Conservation (phyloP, 2,329 filamentous ascomycete genomes). For the Dactylonectria macrodidyma region DNA sequence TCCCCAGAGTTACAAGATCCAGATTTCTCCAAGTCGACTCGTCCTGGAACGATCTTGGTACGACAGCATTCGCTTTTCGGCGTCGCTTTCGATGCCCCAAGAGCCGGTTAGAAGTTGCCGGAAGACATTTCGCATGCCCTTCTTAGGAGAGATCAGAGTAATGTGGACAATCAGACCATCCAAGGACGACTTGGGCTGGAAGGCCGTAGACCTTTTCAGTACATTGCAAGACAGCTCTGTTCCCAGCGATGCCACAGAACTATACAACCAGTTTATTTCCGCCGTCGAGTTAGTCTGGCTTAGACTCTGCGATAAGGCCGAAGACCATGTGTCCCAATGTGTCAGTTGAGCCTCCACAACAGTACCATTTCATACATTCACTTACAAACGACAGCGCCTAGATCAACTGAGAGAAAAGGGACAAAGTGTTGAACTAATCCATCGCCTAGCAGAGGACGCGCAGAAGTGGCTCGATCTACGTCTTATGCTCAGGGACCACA, state of each 20-base stretch:
- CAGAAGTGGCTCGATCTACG: background rate
- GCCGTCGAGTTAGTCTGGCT: background rate
- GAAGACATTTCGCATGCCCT: background rate
- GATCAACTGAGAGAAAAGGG: background rate
- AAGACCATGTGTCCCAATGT: background rate
- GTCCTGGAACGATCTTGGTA: background rate
- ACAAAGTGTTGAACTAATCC: background rate
- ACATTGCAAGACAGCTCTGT: background rate
- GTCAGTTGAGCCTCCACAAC: background rate
- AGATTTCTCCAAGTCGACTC: background rate
- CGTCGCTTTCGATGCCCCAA: background rate
- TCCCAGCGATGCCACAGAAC: background rate
- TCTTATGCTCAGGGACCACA: background rate
- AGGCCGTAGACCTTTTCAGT: background rate
- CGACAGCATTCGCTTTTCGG: background rate
- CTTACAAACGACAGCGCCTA: background rate
- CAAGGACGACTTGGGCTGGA: too few species aligned
- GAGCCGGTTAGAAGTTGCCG: background rate
- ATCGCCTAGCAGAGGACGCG: constrained; percentile 1
- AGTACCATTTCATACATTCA: background rate
- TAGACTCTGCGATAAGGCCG: background rate
- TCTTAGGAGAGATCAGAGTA: background rate
- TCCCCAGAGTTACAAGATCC: background rate
- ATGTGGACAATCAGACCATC: background rate
- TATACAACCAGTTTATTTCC: background rate